Evolutionary conservation across 2,329 filamentous ascomycete species (phyloP).

Genomic region (Chalaropsis thielavioides): DNA sequence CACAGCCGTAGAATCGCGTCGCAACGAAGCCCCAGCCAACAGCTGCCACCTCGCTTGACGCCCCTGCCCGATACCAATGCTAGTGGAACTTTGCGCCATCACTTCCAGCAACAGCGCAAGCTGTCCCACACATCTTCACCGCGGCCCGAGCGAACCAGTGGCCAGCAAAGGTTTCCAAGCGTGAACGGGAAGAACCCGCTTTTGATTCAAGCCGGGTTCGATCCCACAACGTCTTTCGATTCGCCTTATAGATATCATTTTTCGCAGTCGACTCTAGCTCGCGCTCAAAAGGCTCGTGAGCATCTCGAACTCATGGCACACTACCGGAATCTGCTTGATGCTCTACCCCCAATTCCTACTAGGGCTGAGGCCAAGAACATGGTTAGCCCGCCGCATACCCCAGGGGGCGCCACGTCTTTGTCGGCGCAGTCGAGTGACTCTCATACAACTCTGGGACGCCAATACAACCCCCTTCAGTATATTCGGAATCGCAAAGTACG

Average conservation of each 20-base stretch:
- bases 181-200: slow-evolving; percentile 27
- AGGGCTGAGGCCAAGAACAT: slow-evolving; percentile 4
- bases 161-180: slow-evolving; percentile 28
- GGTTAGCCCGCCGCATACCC: slow-evolving; percentile 27
- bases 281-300: slow-evolving; percentile 70
- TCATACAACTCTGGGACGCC: slow-evolving; percentile 41
- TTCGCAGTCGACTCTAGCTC: slow-evolving; percentile 63
- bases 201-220: slow-evolving; percentile 24
- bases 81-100: slow-evolving; percentile 48
- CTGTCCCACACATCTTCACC: slow-evolving; percentile 48
- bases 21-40: slow-evolving; percentile 41
- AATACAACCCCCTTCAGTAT: slow-evolving; percentile 84
- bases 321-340: slow-evolving; percentile 65
- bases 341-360: slow-evolving; percentile 56
- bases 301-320: slow-evolving; percentile 77
- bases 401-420: slow-evolving; percentile 21
- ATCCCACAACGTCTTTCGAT: neutral
- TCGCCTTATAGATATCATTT: slow-evolving; percentile 47
- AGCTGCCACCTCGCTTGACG: slow-evolving; percentile 35
- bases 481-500: slow-evolving; percentile 81
- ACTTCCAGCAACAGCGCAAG: slow-evolving; percentile 57
- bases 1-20: slow-evolving; percentile 57
- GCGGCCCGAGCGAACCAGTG: slow-evolving; percentile 30
- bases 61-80: slow-evolving; percentile 38
- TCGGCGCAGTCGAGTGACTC: slow-evolving; percentile 23